Base-by-base conservation (phyloP, 2,329 filamentous ascomycete species). In the Cordyceps farinosa region DNA sequence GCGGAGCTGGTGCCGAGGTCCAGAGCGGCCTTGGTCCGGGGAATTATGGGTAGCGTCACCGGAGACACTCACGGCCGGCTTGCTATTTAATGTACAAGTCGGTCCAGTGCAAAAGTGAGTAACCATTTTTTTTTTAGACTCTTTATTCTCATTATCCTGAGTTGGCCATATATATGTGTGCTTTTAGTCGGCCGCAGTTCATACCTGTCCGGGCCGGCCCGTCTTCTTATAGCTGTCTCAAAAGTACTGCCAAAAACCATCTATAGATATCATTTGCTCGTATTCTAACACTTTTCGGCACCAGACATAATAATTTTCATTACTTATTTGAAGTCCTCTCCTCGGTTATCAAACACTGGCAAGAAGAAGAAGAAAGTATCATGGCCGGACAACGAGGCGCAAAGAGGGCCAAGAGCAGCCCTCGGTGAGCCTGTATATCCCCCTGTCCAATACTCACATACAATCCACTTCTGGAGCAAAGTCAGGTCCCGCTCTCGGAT, bases 1-100 rank as follows among this genome's bases (percentile, higher is more conserved):
- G 54, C 40, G 42, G 54, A 34, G 30, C 8, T 15, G 42, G 42
- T 58, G 55, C 55, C 55, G 55, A 58, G 55, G 55, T 58, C 55
- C 55, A 58, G 44, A 44, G 45, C 52, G 38, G 52, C 42, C 52
- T 55, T 54, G 38, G 27, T 55, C 52, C 15, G 52, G 52, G 52
- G 52, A 55, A 44, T 10, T 42, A 34, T 36, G 30, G n/a, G 30
- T 47, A 47, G 9, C 40, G 30, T 17, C 38, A 6, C 48, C 29
- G 29, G 48, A n/a, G 48, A 34, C 11, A 22, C 22, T 22, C 22
- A 22, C 17, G 47, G 45, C 45, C 45, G 13, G 45, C 45, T 15
- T 40, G 38, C 38, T 40, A 8, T 15, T 40, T 5, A 40, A 40
- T 15, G n/a, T 45, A 3, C 42, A 45, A 17, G 15, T 44, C 10